Evolutionary conservation across 495 filamentous ascomycete species (phyloP).

Genomic region (Letharia lupina): DNA sequence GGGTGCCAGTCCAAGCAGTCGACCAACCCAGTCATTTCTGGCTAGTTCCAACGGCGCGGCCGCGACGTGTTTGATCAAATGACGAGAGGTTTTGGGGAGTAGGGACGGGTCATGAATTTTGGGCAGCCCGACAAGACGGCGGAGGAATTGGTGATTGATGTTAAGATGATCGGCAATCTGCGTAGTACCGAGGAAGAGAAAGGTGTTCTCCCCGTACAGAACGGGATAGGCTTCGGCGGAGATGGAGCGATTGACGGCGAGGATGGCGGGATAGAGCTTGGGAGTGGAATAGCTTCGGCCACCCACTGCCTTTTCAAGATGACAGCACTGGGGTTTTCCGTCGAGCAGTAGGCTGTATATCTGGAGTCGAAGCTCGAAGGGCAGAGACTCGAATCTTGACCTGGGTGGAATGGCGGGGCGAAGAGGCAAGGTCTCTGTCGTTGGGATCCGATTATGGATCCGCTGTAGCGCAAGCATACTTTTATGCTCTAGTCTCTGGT

Average conservation of each 20-base stretch:
- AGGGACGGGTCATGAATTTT: not conserved
- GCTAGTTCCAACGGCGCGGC: not conserved
- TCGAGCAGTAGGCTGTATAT: not conserved
- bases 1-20: not conserved
- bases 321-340: not conserved
- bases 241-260: not conserved
- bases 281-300: not conserved
- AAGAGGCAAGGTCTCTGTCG: not conserved
- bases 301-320: not conserved
- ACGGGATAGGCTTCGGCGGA: conserved; percentile 2
- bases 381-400: not conserved
- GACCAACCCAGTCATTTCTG: not conserved
- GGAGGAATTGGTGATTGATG: not conserved
- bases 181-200: not conserved
- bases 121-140: not conserved
- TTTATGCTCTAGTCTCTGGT: no score
- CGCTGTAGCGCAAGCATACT: not conserved
- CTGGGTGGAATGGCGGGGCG: not conserved
- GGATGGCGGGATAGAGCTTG: not conserved
- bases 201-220: not conserved
- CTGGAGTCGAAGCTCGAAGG: not conserved
- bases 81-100: not conserved
- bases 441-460: not conserved
- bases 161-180: not conserved
- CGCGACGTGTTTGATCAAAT: not conserved